phyloP scores from a whole-genome alignment of 2,329 filamentous ascomycete species.

The Aspergillus ochraceoroseus region DNA sequence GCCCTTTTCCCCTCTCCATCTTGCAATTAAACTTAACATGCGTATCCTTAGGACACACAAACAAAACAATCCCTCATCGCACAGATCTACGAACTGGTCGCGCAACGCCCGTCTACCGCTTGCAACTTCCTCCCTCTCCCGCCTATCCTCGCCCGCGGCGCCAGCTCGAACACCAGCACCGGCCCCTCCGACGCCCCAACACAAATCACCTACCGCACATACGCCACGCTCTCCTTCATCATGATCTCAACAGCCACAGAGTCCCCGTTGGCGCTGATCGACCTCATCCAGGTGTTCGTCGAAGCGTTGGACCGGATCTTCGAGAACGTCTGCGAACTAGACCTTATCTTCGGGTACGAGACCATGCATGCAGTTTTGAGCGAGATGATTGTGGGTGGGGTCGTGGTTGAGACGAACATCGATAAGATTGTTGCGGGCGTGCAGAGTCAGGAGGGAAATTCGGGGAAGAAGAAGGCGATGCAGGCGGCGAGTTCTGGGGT shows the following conservation, averaged over 20 bases:
- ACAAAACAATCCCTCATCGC: slow-evolving; percentile 95
- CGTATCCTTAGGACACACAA: slow-evolving; percentile 69
- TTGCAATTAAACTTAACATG: neutral
- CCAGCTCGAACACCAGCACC: slow-evolving; percentile 43
- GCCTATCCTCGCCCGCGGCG: slow-evolving; percentile 56
- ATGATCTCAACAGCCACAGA: slow-evolving; percentile 95
- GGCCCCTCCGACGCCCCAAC: slow-evolving; percentile 83
- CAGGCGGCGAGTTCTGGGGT: slow-evolving; percentile 41
- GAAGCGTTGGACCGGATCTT: slow-evolving; percentile 92
- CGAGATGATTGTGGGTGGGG: slow-evolving; percentile 93
- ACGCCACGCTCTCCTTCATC: slow-evolving; percentile 98
- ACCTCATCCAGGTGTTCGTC: slow-evolving; percentile 97
- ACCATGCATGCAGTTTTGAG: slow-evolving; percentile 83
- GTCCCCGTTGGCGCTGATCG: slow-evolving; percentile 88
- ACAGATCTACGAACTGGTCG: slow-evolving; percentile 94
- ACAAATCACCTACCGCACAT: slow-evolving; percentile 95
- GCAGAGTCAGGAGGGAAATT: slow-evolving; percentile 47
- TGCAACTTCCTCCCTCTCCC: slow-evolving; percentile 92
- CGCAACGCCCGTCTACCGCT: slow-evolving; percentile 81
- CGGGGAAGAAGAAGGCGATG: slow-evolving; percentile 43
- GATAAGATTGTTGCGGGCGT: slow-evolving; percentile 86
- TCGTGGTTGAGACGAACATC: slow-evolving; percentile 86
- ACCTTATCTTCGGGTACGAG: slow-evolving; percentile 99
- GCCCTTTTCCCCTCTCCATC: too few relatives aligned
- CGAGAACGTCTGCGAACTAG: slow-evolving; percentile 96